These are phyloP conservation scores for Geosmithia putterillii DNA, from an alignment of 2,329 filamentous ascomycete species.

Conservation along the genomic window DNA sequence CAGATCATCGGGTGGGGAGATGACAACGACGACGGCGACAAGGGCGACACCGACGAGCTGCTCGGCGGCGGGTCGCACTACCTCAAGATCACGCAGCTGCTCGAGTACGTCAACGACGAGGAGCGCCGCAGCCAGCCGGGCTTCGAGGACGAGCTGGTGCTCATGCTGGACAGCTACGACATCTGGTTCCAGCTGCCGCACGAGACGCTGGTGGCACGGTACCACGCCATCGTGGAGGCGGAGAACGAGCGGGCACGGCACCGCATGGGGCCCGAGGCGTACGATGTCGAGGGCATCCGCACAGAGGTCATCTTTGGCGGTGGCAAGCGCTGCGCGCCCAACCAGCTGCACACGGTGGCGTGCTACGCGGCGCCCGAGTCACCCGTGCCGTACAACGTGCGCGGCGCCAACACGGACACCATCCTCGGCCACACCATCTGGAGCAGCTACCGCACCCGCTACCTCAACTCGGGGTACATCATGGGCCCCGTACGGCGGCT, in stretches of 20 bases:
- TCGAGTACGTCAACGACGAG: constrained; percentile 13
- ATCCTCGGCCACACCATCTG: constrained; percentile 6
- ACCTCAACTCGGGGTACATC: constrained; percentile 12
- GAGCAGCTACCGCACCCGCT: constrained; percentile 11
- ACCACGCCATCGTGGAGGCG: constrained; percentile 9
- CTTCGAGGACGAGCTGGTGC: constrained; percentile 15
- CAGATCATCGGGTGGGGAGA: constrained; percentile 14
- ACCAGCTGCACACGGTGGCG: constrained; percentile 9
- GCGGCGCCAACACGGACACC: constrained; percentile 10
- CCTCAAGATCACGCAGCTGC: constrained; percentile 12
- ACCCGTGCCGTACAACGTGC: constrained; percentile 10
- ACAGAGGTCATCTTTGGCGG: constrained; percentile 12
- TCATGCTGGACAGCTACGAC: constrained; percentile 18
- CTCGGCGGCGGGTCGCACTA: constrained; percentile 15
- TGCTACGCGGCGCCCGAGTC: constrained; percentile 15
- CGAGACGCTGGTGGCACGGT: constrained; percentile 11
- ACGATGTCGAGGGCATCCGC: constrained; percentile 7
- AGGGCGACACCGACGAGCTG: constrained; percentile 3
- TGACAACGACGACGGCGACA: constrained; percentile 6
- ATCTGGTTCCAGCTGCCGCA: constrained; percentile 18
- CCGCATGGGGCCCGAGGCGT: constrained; percentile 12
- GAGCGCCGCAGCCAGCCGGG: constrained; percentile 5
- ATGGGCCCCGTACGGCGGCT: constrained; percentile 12
- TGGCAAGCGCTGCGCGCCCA: constrained; percentile 14
- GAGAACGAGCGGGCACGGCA: constrained; percentile 10